Evolutionary conservation across 2,329 filamentous ascomycete genomes (phyloP), one percentile per base, ranked within the genome.

Genomic region (Aureobasidium sp.): DNA sequence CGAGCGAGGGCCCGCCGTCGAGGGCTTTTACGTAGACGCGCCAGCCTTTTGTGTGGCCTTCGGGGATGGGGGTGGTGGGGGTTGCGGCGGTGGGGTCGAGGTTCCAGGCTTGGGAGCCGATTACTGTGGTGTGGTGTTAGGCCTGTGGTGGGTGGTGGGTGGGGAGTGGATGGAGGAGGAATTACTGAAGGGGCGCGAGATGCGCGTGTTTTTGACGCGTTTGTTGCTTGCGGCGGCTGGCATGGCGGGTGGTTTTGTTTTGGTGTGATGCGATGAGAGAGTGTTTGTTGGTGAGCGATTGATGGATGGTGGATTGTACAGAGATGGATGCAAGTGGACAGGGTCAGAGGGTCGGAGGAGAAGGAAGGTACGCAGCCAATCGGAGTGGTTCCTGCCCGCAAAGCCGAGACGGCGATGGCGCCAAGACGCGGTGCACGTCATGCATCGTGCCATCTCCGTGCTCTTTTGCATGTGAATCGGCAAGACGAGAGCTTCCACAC

Each of bases 11-110:
- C 62, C 90, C 89, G 72, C 90, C 89, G 68, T 95, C 90, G 58
- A 96, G 81, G 49, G 92, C 90, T 70, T 89, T 89, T 61, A 99
- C 90, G 73, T 95, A 97, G 64, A 97, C 90, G 69, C 88, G 86
- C 94, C 94, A 99, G 64, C 89, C 90, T 78, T 97, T 95, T 33
- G 93, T 97, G 78, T 99, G 94, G 74, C 95, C 92, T 63, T 89
- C 82, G 25, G 93, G 90, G 4, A 90, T 84, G 66, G 87, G 84
- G 69, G 83, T 81, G 27, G 87, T 73, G 89, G 87, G 75, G 91
- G 91, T 43, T 85, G 87, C 9, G 27, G 87, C 9, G 27, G 27
- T 49, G 83, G 80, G 21, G 93, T 90, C 37, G 63, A 94, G 75
- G 37, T 73, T 70, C 71, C 74, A 76, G 62, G 78, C 76, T 69